Evolutionary conservation across 495 filamentous ascomycete species (phyloP), one percentile per base, ranked within the genome.

Genomic region (Penicillium crystallinum): DNA sequence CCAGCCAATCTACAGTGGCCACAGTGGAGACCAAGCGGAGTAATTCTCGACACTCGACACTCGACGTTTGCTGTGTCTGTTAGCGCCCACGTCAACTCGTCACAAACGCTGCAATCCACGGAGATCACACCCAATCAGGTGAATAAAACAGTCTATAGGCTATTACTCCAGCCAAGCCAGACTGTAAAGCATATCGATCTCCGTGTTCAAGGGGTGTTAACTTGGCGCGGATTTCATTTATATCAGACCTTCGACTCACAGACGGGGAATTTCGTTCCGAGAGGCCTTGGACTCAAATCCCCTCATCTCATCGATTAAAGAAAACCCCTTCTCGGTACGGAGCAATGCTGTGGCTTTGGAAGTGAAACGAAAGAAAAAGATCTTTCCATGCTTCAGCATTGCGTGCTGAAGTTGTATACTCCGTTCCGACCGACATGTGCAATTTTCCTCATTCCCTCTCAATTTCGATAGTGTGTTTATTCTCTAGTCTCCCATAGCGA

Each of bases 141-240:
- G 34, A 48, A 38, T 38, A 33, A 38, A 11, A 18, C 46, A 22
- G 31, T 21, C 23, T 22, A 48, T 30, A 48, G 23, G 41, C 34
- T 53, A n/a, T 40, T 35, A 14, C 41, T 29, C 42, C 15, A 9
- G 14, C 10, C 33, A 57, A 46, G 49, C 46, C 51, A 33, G 42
- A 48, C 25, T 27, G 25, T 21, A 38, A 41, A 37, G 23, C 34
- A 36, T 36, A 36, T 36, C 14, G 34, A 41, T 38, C 31, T 40
- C 37, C 14, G 34, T 30, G 22, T 38, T 15, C 39, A 38, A 21
- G 35, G 29, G 29, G 8, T 23, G 36, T 15, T 43, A 21, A 14
- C 56, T 55, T 55, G 56, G 56, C 38, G 29, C 37, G 38, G 46
- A 37, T 23, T 54, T 58, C 58, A 61, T 61, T 37, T 55, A 61